phyloP scores from a whole-genome alignment of 306 rosid genomes.

The Dicorynia guianensis region DNA sequence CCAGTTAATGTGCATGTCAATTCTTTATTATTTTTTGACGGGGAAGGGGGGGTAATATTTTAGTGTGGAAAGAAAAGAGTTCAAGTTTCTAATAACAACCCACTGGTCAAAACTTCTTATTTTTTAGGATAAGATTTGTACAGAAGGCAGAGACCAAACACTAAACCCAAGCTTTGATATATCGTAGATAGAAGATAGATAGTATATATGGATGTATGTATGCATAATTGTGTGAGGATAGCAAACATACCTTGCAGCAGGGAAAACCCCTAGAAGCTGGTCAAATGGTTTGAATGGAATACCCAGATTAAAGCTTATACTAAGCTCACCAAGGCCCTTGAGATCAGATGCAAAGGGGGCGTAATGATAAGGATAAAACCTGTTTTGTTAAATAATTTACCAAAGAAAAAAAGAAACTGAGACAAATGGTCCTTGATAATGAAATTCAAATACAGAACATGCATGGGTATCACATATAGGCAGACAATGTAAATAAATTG shows the following conservation, averaged over 20 bases:
- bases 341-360: conserved; percentile 99
- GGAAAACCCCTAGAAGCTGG: conserved; percentile 97
- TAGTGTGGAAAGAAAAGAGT: too few relatives aligned
- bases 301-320: conserved; percentile 73
- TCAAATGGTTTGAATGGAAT: conserved; percentile 93
- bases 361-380: conserved; percentile 99
- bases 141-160: too few relatives aligned
- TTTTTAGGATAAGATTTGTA: too few relatives aligned
- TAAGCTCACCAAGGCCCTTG: conserved; percentile 72
- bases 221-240: background rate
- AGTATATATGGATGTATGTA: too few relatives aligned
- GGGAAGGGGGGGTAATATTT: too few relatives aligned
- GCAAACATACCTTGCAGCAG: conserved; percentile 85
- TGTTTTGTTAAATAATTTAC: conserved; percentile 34
- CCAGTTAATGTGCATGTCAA: too few relatives aligned
- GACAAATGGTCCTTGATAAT: background rate
- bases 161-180: too few relatives aligned
- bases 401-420: background rate
- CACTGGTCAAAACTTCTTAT: too few relatives aligned
- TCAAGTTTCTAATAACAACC: too few relatives aligned
- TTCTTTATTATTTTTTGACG: too few relatives aligned
- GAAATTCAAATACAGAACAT: conserved; percentile 3
- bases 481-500: background rate
- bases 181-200: too few relatives aligned
- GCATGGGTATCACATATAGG: background rate